Conservation (phyloP, 495 filamentous ascomycete species). For the Hyphodiscus hymeniophilus region DNA sequence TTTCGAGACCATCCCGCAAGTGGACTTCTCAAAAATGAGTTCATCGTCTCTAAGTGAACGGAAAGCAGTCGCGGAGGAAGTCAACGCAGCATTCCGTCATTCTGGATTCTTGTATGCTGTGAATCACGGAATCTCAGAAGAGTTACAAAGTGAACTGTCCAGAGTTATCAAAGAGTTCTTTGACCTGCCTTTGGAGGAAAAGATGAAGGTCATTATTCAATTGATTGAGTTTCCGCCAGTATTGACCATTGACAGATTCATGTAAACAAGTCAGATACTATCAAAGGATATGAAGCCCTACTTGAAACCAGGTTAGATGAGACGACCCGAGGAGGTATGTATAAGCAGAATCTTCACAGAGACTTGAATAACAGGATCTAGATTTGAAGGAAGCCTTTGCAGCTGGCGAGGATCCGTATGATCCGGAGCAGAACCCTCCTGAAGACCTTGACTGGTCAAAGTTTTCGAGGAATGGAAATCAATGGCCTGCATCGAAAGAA, state of each 20-base stretch:
- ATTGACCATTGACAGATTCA: not conserved
- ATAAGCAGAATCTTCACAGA: not conserved
- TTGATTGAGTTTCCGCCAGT: not conserved
- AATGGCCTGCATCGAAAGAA: slow-evolving; percentile 29
- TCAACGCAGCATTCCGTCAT: slow-evolving; percentile 28
- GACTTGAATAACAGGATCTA: not conserved
- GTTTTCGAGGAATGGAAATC: slow-evolving; percentile 16
- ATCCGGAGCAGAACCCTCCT: slow-evolving; percentile 19
- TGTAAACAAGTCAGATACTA: not conserved
- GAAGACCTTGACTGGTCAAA: slow-evolving; percentile 27
- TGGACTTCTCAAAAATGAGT: slow-evolving; percentile 29
- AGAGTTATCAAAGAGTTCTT: slow-evolving; percentile 2
- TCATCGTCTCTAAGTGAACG: slow-evolving; percentile 22
- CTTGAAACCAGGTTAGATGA: slow-evolving; percentile 1
- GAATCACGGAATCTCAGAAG: slow-evolving; percentile 3
- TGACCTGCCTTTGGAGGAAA: not conserved
- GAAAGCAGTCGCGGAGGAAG: slow-evolving; percentile 24
- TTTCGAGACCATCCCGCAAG: slow-evolving; percentile 26
- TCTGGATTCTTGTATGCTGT: slow-evolving; percentile 33
- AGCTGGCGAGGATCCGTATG: not conserved
- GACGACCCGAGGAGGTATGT: not conserved
- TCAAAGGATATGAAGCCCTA: not conserved
- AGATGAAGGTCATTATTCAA: slow-evolving; percentile 2
- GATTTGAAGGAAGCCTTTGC: slow-evolving; percentile 27
- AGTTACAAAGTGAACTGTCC: not conserved